Evolutionary conservation across 495 filamentous ascomycete species (phyloP).

Genomic region (Penicillium ucsense): DNA sequence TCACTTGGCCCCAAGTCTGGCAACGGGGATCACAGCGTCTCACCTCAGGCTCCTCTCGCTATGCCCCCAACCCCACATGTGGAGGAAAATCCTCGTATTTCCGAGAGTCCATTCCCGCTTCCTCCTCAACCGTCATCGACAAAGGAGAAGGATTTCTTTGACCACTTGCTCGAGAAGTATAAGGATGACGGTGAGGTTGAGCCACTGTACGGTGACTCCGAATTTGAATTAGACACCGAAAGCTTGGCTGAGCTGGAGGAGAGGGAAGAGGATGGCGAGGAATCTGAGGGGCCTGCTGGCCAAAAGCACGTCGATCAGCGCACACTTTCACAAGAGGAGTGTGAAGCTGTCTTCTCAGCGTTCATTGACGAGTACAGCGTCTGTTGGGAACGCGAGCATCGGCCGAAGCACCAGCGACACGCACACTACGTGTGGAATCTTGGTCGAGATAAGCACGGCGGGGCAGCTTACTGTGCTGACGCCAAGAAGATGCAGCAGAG

Average conservation of each 20-base stretch:
- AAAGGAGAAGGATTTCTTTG: neutral
- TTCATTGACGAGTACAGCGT: slow-evolving; percentile 42
- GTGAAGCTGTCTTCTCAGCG: slow-evolving; percentile 41
- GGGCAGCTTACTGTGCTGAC: slow-evolving; percentile 16
- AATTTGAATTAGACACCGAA: slow-evolving; percentile 42
- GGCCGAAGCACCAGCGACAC: slow-evolving; percentile 41
- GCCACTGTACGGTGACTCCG: slow-evolving; percentile 59
- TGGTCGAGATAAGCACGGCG: slow-evolving; percentile 19
- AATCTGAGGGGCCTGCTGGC: too few species aligned
- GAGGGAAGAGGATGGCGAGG: slow-evolving; percentile 21
- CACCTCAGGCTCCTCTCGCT: too few species aligned
- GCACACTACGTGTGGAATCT: slow-evolving; percentile 55
- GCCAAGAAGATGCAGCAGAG: slow-evolving; percentile 5
- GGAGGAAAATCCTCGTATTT: too few species aligned
- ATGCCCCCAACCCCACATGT: too few species aligned
- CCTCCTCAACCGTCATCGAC: too few species aligned
- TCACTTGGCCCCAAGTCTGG: too few species aligned
- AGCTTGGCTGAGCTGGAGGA: slow-evolving; percentile 56
- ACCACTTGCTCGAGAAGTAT: slow-evolving; percentile 37
- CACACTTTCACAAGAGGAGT: slow-evolving; percentile 23
- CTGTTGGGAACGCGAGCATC: slow-evolving; percentile 47
- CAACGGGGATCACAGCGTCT: too few species aligned
- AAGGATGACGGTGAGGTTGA: slow-evolving; percentile 38
- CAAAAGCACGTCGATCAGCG: too few species aligned
- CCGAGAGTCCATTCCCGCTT: too few species aligned